phyloP scores from a whole-genome alignment of 352 stramenopile species.

The Phytophthora ramorum region DNA sequence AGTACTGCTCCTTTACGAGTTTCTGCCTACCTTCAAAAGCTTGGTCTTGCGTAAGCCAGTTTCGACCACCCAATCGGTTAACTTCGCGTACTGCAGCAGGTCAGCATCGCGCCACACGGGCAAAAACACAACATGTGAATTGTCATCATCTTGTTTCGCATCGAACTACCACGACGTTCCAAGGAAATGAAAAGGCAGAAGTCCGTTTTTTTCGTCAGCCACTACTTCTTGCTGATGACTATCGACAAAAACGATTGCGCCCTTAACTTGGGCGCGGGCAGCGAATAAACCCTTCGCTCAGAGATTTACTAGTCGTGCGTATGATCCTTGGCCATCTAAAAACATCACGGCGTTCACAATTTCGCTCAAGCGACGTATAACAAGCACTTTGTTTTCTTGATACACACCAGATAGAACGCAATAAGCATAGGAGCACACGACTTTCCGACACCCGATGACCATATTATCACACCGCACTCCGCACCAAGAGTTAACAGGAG shows the following conservation, averaged over 20 bases:
- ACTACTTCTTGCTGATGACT: too few relatives aligned
- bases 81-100: conserved; percentile 28
- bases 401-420: conserved; percentile 23
- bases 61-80: conserved; percentile 25
- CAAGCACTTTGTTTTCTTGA: conserved; percentile 24
- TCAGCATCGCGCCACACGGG: conserved; percentile 23
- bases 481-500: background rate
- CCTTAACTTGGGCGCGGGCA: background rate
- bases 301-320: too few relatives aligned
- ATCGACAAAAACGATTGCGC: too few relatives aligned
- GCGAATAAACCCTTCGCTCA: too few relatives aligned
- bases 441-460: conserved; percentile 32
- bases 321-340: conserved; percentile 17
- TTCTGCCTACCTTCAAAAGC: background rate
- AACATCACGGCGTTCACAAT: conserved; percentile 15
- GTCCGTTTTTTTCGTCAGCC: too few relatives aligned
- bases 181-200: conserved; percentile 15
- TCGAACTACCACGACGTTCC: conserved; percentile 34
- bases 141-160: conserved; percentile 26
- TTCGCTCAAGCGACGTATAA: conserved; percentile 31
- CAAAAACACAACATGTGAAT: conserved; percentile 30
- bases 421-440: conserved; percentile 33
- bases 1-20: conserved; percentile 26
- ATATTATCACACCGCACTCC: conserved; percentile 23
- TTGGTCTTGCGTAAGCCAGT: conserved; percentile 21